These are phyloP conservation scores for Digitaria exilis DNA, from an alignment of 202 grass and related monocot species.

Conservation along the genomic window DNA sequence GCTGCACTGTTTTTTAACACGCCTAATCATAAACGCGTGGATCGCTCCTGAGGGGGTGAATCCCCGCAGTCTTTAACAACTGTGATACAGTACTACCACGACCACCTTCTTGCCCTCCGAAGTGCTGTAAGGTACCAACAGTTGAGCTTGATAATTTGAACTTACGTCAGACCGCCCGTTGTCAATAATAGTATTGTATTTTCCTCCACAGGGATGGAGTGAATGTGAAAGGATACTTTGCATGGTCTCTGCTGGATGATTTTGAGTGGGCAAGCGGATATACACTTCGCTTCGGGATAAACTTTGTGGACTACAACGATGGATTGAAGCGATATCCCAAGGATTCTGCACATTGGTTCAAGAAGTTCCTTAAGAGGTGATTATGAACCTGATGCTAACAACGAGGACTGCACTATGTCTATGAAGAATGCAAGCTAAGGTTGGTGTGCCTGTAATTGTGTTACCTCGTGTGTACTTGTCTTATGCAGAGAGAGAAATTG, in stretches of 20 bases:
- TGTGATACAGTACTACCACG: slow-evolving; percentile 47
- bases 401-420: neutral
- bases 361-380: slow-evolving; percentile 36
- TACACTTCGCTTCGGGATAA: slow-evolving; percentile 61
- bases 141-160: neutral
- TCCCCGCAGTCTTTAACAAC: too few relatives aligned
- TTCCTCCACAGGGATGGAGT: slow-evolving; percentile 44
- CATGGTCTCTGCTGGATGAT: slow-evolving; percentile 71
- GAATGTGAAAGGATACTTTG: slow-evolving; percentile 76
- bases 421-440: neutral
- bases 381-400: neutral
- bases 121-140: slow-evolving; percentile 48
- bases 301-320: slow-evolving; percentile 61
- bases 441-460: neutral
- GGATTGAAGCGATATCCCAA: slow-evolving; percentile 57
- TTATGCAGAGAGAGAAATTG: neutral
- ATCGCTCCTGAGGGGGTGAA: too few relatives aligned
- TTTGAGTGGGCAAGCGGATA: slow-evolving; percentile 61
- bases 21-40: too few relatives aligned
- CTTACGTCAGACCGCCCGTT: neutral
- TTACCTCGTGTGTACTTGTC: neutral
- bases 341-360: slow-evolving; percentile 61
- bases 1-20: too few relatives aligned
- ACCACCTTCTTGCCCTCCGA: slow-evolving; percentile 48
- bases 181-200: neutral